Percentiles rank a stretch among this genome's conserved stretches.
Conservation (phyloP, 495 filamentous ascomycete species). For the Neurospora sp. region DNA sequence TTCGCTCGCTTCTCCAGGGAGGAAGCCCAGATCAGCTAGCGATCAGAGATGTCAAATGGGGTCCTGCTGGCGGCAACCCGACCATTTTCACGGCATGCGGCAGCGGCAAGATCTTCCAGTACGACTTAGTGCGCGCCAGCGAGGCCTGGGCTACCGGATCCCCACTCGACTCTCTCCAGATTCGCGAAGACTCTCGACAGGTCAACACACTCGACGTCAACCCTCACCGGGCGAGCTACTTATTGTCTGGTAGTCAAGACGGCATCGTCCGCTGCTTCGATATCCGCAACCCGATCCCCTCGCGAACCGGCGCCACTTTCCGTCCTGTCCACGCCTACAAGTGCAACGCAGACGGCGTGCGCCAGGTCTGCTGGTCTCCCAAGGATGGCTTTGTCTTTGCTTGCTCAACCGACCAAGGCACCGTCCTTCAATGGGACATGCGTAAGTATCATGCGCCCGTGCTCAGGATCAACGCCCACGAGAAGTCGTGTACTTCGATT, state of each 20-base stretch:
- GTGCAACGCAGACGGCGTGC: slow-evolving; percentile 62
- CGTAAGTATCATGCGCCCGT: slow-evolving; percentile 34
- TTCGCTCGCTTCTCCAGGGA: slow-evolving; percentile 64
- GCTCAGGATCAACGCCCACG: slow-evolving; percentile 74
- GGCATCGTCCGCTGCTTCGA: slow-evolving; percentile 65
- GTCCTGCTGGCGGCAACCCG: slow-evolving; percentile 34
- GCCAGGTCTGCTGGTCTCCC: slow-evolving; percentile 84
- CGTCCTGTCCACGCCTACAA: slow-evolving; percentile 33
- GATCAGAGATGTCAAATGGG: slow-evolving; percentile 80
- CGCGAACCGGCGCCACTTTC: slow-evolving; percentile 34
- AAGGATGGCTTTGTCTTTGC: slow-evolving; percentile 79
- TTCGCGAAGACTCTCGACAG: slow-evolving; percentile 74
- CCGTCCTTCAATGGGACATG: slow-evolving; percentile 51
- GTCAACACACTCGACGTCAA: slow-evolving; percentile 89
- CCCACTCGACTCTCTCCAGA: slow-evolving; percentile 63
- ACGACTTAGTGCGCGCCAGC: slow-evolving; percentile 60
- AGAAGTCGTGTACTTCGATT: slow-evolving; percentile 64
- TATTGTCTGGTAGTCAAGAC: slow-evolving; percentile 89
- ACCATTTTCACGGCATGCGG: slow-evolving; percentile 76
- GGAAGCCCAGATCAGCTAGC: slow-evolving; percentile 68
- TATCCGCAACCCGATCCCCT: slow-evolving; percentile 28
- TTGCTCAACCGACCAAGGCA: slow-evolving; percentile 78
- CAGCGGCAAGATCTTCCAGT: slow-evolving; percentile 79
- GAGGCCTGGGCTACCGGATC: slow-evolving; percentile 22
- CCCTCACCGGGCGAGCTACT: slow-evolving; percentile 61